phyloP scores from a whole-genome alignment of 306 rosid genomes.

The Amphicarpaea edgeworthii region DNA sequence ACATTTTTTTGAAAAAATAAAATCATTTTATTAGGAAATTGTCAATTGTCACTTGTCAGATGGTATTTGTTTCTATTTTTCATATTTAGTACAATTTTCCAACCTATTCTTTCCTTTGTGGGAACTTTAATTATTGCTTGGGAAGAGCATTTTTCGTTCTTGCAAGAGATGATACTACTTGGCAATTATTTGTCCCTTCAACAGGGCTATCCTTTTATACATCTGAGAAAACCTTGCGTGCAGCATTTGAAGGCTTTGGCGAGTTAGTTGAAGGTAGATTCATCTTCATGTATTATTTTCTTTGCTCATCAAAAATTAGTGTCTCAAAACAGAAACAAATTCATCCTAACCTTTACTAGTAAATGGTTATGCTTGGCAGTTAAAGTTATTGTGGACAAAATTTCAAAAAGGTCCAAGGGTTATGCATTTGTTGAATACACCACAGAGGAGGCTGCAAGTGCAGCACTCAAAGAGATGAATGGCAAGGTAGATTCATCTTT shows the following conservation, averaged over 20 bases:
- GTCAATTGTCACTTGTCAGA: conserved; percentile 7
- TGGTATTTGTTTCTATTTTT: conserved; percentile 20
- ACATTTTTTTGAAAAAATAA: neutral
- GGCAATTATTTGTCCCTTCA: conserved; percentile 31
- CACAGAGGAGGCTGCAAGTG: conserved; percentile 84
- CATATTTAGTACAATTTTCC: conserved; percentile 17
- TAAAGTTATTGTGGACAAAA: conserved; percentile 86
- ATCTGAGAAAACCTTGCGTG: conserved; percentile 85
- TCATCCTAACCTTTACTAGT: conserved; percentile 24
- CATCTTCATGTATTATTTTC: conserved; percentile 9
- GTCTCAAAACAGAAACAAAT: conserved; percentile 9
- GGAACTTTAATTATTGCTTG: neutral
- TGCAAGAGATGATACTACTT: conserved; percentile 7
- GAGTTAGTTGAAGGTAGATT: conserved; percentile 81
- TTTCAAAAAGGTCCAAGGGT: conserved; percentile 94
- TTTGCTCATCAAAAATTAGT: neutral
- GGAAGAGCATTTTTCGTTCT: conserved; percentile 20
- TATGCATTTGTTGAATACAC: conserved; percentile 90
- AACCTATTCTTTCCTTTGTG: neutral
- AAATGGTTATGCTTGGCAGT: conserved; percentile 57
- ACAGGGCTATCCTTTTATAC: conserved; percentile 74
- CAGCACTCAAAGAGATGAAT: conserved; percentile 91
- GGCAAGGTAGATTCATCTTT: conserved; percentile 68
- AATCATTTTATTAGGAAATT: conserved; percentile 10
- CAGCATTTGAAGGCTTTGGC: conserved; percentile 86